Evolutionary conservation across 495 filamentous ascomycete genomes (phyloP).

Genomic region (Aspergillus baeticus): DNA sequence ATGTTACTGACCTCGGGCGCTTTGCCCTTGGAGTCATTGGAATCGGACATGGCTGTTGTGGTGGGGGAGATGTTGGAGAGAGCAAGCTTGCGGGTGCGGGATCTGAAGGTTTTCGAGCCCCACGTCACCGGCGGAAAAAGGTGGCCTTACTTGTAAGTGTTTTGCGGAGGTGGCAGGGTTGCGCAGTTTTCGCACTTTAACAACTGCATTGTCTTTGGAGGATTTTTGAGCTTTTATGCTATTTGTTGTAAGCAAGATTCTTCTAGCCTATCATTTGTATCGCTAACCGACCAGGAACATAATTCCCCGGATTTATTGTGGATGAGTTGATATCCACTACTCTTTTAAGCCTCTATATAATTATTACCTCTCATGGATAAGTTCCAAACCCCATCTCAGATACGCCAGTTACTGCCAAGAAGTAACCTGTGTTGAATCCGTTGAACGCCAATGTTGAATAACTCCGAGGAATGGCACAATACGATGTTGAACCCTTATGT

Average conservation of each 20-base stretch:
- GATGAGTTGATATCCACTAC: not conserved
- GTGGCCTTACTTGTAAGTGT: slow-evolving; percentile 6
- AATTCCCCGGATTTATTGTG: not conserved
- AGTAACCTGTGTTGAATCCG: slow-evolving; percentile 3
- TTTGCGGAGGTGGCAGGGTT: not conserved
- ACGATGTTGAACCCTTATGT: slow-evolving; percentile 19
- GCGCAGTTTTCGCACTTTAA: too few relatives aligned
- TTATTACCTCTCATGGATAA: not conserved
- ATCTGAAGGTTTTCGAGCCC: slow-evolving; percentile 29
- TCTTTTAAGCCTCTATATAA: not conserved
- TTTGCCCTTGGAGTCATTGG: slow-evolving; percentile 42
- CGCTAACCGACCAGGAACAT: slow-evolving; percentile 1
- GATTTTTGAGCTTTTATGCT: not conserved
- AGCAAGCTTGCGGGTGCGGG: slow-evolving; percentile 15
- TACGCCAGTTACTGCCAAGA: not conserved
- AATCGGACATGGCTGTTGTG: slow-evolving; percentile 35
- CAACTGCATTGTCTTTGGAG: too few relatives aligned
- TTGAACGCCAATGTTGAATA: slow-evolving; percentile 9
- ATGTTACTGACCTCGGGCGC: slow-evolving; percentile 27
- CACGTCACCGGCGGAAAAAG: slow-evolving; percentile 30
- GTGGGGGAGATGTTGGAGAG: slow-evolving; percentile 17
- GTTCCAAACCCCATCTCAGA: not conserved
- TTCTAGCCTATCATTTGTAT: not conserved
- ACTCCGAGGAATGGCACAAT: slow-evolving; percentile 11
- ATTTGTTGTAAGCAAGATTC: too few relatives aligned